Base-by-base conservation (phyloP, 768 basidiomycete species). In the Dacryopinax primogenitus region DNA sequence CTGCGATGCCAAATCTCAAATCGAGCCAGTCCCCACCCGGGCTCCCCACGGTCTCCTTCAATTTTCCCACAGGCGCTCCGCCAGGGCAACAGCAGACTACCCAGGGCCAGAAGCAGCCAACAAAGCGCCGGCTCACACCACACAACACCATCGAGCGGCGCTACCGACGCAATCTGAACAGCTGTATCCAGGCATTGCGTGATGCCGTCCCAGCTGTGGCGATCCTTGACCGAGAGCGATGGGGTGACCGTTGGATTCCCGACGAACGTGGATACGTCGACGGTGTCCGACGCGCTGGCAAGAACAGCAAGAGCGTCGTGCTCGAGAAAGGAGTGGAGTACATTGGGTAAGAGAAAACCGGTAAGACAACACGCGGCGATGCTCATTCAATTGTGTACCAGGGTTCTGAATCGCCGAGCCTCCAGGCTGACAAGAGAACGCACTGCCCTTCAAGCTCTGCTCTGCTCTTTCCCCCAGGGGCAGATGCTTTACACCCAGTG, bases 301-400 rank as follows among this genome's bases (percentile, higher is more conserved):
- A 92, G 76, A 89, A 89, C 73, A 88, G 86, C 75, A 94, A 94
- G 72, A 90, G 90, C 1, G 91, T 90, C 65, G 88, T 94, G 3
- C 81, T 94, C 11, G 90, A 87, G 35, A 94, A 93, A 68, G 90
- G 90, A 0, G 88, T 89, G 11, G 92, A 94, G 73, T 94, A 94
- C 72, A 94, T 94, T 67, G 76, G 78, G 81, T 86, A 66, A 67
- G 78, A 71, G 9, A 36, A n/a, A 61, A 45, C 26, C 11, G 32
- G 37, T 12, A 3, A 64, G 45, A 26, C 28, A n/a, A 16, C 61
- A 30, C 64, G 21, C 34, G 67, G 41, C 45, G 66, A 47, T 35
- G 34, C 61, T 69, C 51, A 37, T 63, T 6, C 16, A 63, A 0
- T 58, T 63, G 30, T 39, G 16, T 30, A 32, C 23, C 66, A 86